Percentiles rank a stretch among this genome's conserved stretches.
phyloP scores from a whole-genome alignment of 495 filamentous ascomycete genomes.

The Neurospora intermedia region DNA sequence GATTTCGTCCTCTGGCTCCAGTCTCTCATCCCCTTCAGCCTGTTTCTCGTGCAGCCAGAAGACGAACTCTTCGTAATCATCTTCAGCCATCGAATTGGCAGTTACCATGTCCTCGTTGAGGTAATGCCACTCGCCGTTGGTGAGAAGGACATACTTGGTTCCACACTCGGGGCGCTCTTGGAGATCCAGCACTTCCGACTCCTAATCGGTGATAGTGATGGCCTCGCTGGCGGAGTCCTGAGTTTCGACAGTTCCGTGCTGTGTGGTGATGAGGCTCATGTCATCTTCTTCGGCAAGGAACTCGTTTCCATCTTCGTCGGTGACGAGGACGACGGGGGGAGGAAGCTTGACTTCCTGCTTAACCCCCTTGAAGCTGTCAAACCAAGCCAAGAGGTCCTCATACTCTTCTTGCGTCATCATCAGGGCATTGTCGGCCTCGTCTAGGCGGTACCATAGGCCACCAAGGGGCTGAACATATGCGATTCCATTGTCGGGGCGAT shows the following conservation, averaged over 20 bases:
- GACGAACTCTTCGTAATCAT: background rate
- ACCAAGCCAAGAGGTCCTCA: no score
- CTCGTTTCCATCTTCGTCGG: background rate
- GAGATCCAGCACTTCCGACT: background rate
- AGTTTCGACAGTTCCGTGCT: no score
- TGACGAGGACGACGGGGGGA: background rate
- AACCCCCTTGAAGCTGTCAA: no score
- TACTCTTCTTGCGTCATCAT: background rate
- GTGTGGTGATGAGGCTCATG: no score
- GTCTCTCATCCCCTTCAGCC: background rate
- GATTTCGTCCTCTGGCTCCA: background rate
- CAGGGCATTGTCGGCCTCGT: background rate
- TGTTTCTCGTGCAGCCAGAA: background rate
- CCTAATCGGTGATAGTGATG: background rate
- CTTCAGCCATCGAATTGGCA: accelerated
- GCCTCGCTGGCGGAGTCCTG: background rate
- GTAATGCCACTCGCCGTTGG: background rate
- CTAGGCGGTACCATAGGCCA: background rate
- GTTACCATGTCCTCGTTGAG: accelerated
- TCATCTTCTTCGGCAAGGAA: background rate
- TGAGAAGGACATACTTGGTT: accelerated
- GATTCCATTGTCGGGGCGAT: background rate
- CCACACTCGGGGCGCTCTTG: background rate
- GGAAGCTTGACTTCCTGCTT: background rate
- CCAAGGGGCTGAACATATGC: background rate